phyloP scores from a whole-genome alignment of 495 filamentous ascomycete genomes.

The Neurospora pannonica region DNA sequence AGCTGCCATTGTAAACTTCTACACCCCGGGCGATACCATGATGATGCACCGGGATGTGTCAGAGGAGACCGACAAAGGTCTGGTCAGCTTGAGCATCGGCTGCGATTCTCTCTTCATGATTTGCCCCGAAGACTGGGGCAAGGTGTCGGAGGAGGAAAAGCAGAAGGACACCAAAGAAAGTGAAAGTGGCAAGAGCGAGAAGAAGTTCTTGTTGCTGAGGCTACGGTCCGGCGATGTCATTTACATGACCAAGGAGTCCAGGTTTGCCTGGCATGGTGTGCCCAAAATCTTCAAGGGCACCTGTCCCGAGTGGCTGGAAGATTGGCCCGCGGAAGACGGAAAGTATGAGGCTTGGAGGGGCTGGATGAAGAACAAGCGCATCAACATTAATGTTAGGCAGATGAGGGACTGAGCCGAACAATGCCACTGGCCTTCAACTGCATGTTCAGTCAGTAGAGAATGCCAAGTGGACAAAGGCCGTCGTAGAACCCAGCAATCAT shows the following conservation, averaged over 20 bases:
- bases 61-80: conserved; percentile 60
- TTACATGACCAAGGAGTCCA: conserved; percentile 66
- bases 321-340: conserved; percentile 59
- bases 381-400: conserved; percentile 88
- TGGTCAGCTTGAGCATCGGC: conserved; percentile 79
- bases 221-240: conserved; percentile 73
- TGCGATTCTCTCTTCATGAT: conserved; percentile 81
- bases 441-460: neutral
- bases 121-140: conserved; percentile 32
- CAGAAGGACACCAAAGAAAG: conserved; percentile 4
- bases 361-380: conserved; percentile 77
- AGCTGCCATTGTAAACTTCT: conserved; percentile 87
- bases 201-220: conserved; percentile 50
- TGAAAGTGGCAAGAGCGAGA: conserved; percentile 3
- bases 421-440: neutral
- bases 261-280: conserved; percentile 92
- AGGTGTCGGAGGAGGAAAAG: conserved; percentile 21
- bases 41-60: conserved; percentile 86
- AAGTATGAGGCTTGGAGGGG: conserved; percentile 58
- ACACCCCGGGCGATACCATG: conserved; percentile 78
- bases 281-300: conserved; percentile 69
- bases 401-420: conserved; percentile 50
- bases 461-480: neutral
- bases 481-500: neutral
- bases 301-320: conserved; percentile 61